phyloP scores from a whole-genome alignment of 2,329 filamentous ascomycete genomes.

The Aspergillus udagawae region DNA sequence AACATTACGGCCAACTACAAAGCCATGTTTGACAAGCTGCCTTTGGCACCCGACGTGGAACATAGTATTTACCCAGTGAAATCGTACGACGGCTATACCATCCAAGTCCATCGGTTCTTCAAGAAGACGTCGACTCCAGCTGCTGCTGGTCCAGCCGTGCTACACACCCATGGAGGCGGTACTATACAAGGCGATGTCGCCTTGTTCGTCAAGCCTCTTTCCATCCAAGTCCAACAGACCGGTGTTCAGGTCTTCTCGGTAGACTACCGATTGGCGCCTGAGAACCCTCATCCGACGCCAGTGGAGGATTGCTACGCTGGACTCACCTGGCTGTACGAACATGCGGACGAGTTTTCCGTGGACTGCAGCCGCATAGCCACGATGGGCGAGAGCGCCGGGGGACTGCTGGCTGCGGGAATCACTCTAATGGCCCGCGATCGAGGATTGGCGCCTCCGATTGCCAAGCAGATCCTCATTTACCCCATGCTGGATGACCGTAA shows the following conservation, averaged over 20 bases:
- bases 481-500: conserved; percentile 48
- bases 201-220: conserved; percentile 9
- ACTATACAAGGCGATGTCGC: conserved; percentile 17
- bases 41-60: conserved; percentile 14
- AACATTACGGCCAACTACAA: conserved; percentile 7
- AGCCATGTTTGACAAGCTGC: conserved; percentile 9
- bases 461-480: conserved; percentile 43
- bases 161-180: conserved; percentile 25
- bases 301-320: conserved; percentile 25
- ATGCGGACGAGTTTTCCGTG: conserved; percentile 40
- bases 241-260: conserved; percentile 22
- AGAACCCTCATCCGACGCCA: conserved; percentile 18
- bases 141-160: conserved; percentile 12
- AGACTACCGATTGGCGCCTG: conserved; percentile 24
- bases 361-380: conserved; percentile 40
- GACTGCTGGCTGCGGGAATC: conserved; percentile 38
- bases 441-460: conserved; percentile 25
- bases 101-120: conserved; percentile 16
- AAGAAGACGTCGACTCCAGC: conserved; percentile 5
- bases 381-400: conserved; percentile 44
- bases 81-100: conserved; percentile 17
- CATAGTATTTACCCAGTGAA: conserved; percentile 12
- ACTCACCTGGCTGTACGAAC: conserved; percentile 35
- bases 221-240: conserved; percentile 12
- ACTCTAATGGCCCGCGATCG: conserved; percentile 38